Evolutionary conservation across 2,329 filamentous ascomycete species (phyloP).

Genomic region (Biscogniauxia mediterranea): DNA sequence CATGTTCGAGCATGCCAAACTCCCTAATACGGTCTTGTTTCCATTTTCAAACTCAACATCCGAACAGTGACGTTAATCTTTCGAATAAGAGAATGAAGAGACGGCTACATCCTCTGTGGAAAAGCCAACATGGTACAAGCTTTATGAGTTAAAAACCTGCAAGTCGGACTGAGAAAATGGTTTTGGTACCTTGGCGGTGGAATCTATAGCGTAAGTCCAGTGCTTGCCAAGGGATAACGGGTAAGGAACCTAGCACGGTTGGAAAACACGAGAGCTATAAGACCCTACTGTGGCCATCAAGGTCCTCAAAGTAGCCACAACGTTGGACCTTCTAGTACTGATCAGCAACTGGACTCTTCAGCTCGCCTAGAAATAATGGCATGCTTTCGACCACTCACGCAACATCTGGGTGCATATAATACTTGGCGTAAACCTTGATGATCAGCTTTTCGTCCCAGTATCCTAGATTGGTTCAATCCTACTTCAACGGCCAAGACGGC

Average conservation of each 20-base stretch:
- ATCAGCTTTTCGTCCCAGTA: not conserved
- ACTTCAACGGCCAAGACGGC: not conserved
- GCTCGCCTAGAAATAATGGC: not conserved
- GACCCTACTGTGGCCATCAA: slow-evolving; percentile 4
- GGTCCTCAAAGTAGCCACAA: not conserved
- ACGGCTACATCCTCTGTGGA: too few species aligned
- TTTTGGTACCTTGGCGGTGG: not conserved
- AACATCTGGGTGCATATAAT: not conserved
- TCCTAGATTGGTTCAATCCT: not conserved
- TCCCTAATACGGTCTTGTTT: too few species aligned
- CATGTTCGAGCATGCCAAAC: too few species aligned
- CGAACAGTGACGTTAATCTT: too few species aligned
- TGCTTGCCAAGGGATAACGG: not conserved
- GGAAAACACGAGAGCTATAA: not conserved
- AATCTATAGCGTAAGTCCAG: not conserved
- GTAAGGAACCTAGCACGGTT: not conserved
- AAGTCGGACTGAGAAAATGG: too few species aligned
- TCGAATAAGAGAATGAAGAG: too few species aligned
- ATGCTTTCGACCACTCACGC: not conserved
- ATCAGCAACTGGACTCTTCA: not conserved
- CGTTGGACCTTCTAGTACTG: not conserved
- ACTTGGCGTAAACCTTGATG: slow-evolving; percentile 8
- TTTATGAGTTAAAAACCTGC: too few species aligned
- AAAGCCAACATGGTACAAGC: too few species aligned
- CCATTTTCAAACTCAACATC: too few species aligned